These are phyloP conservation scores for Chamaecyparis obtusa DNA, from an alignment of 75 land plant genomes.

Conservation along the genomic window DNA sequence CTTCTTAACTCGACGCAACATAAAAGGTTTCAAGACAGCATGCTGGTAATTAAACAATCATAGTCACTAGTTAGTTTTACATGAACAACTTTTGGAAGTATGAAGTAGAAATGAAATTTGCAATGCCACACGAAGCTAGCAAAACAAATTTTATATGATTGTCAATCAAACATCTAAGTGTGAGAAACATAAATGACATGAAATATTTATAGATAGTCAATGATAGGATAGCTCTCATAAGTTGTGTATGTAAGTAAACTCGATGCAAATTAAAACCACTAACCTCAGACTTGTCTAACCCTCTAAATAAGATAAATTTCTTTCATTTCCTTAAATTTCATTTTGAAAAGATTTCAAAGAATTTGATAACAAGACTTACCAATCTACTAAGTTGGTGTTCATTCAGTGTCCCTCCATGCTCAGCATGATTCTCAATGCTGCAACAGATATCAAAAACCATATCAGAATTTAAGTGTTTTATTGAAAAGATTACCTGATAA, in stretches of 20 bases:
- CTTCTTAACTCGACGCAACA: slow-evolving; percentile 95
- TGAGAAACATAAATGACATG: background rate
- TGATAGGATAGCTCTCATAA: background rate
- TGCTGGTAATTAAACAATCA: slow-evolving; percentile 51
- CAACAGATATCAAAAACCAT: background rate
- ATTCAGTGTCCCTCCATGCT: slow-evolving; percentile 97
- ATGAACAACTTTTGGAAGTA: background rate
- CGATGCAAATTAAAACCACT: background rate
- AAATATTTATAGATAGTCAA: background rate
- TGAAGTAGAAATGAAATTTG: background rate
- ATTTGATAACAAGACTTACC: slow-evolving; percentile 32
- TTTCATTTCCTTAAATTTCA: background rate
- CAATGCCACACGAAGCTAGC: background rate
- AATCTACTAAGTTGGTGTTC: slow-evolving; percentile 97
- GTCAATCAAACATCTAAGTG: background rate
- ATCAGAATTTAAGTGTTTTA: background rate
- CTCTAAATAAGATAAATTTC: background rate
- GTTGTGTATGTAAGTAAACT: background rate
- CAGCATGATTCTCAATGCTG: slow-evolving; percentile 98
- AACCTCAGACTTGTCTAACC: background rate
- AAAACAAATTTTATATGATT: background rate
- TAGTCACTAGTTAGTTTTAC: background rate
- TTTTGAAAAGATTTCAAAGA: background rate
- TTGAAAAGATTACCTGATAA: background rate
- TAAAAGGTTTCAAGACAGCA: slow-evolving; percentile 95